Conservation (phyloP, 2,329 filamentous ascomycete species). For the Talaromyces sp. region DNA sequence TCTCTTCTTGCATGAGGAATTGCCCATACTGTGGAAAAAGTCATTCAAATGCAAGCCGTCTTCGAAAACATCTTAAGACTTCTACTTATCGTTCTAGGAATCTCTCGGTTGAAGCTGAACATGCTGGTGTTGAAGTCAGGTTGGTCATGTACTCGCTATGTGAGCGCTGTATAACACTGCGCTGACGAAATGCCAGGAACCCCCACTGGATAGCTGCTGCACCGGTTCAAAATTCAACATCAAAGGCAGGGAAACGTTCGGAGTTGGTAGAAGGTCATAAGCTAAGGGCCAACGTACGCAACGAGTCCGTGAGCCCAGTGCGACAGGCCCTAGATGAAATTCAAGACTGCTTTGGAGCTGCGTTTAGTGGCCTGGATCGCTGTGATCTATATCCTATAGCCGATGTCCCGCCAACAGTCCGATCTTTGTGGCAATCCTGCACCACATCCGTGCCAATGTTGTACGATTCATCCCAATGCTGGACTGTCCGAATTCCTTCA, state of each 20-base stretch:
- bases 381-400: no score
- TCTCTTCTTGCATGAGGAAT: conserved; percentile 14
- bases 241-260: not conserved
- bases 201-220: not conserved
- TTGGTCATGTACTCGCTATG: not conserved
- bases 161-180: not conserved
- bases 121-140: conserved; percentile 9
- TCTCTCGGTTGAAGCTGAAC: conserved; percentile 12
- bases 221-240: not conserved
- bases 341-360: no score
- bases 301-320: no score
- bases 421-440: no score
- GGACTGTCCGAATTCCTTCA: no score
- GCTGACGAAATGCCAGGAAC: conserved; percentile 1
- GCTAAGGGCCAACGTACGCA: no score
- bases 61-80: conserved; percentile 17
- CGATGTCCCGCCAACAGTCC: no score
- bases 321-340: no score
- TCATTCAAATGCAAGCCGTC: conserved; percentile 17
- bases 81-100: conserved; percentile 10
- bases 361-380: no score
- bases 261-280: not conserved
- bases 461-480: no score
- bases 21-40: conserved; percentile 17
- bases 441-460: no score